A percentile compares a stretch with the other conserved stretches of the same genome.
These are phyloP conservation scores for Colletotrichum falcatum DNA, from an alignment of 2,329 filamentous ascomycete species.

Conservation along the genomic window DNA sequence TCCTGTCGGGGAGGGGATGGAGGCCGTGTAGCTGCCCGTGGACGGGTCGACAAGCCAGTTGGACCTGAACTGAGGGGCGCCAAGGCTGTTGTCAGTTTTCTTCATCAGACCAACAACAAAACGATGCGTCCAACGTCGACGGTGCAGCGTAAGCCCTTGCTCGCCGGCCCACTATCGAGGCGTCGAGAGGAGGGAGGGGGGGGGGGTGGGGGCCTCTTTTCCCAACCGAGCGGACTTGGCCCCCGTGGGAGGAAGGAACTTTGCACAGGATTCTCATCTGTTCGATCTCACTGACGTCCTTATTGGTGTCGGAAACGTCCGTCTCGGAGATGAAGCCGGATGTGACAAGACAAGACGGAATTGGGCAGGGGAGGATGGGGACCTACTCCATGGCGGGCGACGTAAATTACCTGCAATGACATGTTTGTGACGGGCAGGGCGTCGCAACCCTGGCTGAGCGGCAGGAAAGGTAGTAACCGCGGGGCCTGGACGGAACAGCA, in stretches of 20 bases:
- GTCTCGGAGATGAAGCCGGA: conserved; percentile 34
- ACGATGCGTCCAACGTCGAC: conserved; percentile 3
- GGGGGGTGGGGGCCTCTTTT: not conserved
- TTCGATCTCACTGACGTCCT: not conserved
- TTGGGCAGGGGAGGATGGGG: conserved; percentile 19
- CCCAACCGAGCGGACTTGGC: not conserved
- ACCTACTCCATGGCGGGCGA: conserved; percentile 81
- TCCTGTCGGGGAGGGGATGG: conserved; percentile 84
- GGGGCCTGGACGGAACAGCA: conserved; percentile 10
- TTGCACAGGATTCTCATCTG: conserved; percentile 1
- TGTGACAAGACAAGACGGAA: conserved; percentile 34
- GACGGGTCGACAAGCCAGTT: conserved; percentile 87
- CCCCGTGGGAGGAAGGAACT: not conserved
- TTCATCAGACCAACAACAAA: conserved; percentile 19
- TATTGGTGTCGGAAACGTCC: conserved; percentile 6
- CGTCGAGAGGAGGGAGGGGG: too few relatives aligned
- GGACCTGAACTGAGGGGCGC: conserved; percentile 77
- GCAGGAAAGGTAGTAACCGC: not conserved
- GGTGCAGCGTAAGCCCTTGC: not conserved
- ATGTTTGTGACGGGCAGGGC: conserved; percentile 52
- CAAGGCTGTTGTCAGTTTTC: conserved; percentile 37
- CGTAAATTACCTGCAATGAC: conserved; percentile 78
- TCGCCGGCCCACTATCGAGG: not conserved
- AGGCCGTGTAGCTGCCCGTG: conserved; percentile 81
- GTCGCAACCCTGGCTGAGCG: conserved; percentile 13